phyloP scores from a whole-genome alignment of 75 land plant genomes.

The Pinus albicaulis region DNA sequence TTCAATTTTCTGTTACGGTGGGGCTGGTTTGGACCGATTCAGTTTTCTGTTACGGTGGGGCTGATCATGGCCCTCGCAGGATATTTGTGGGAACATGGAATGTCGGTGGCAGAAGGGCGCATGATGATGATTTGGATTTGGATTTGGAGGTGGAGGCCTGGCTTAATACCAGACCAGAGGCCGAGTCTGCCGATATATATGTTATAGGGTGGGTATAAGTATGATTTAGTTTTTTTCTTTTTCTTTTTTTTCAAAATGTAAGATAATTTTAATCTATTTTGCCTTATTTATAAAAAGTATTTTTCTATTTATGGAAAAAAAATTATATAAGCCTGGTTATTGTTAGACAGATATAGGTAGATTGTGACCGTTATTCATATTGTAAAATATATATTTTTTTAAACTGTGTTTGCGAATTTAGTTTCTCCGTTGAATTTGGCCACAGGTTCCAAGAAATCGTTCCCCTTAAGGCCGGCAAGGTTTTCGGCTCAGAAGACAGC shows the following conservation, averaged over 20 bases:
- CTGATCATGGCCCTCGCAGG: constrained; percentile 16
- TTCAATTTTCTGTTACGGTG: too few species aligned
- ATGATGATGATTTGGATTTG: constrained; percentile 33
- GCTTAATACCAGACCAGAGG: constrained; percentile 26
- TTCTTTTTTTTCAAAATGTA: too few species aligned
- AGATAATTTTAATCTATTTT: too few species aligned
- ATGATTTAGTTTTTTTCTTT: too few species aligned
- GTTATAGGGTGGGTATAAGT: too few species aligned
- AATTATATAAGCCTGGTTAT: too few species aligned
- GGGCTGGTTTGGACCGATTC: background rate
- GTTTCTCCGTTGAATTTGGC: background rate
- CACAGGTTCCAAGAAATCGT: constrained; percentile 88
- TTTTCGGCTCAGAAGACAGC: constrained; percentile 69
- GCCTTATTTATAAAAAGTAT: too few species aligned
- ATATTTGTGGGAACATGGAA: constrained; percentile 84
- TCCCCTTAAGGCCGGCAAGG: constrained; percentile 79
- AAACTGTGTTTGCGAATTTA: too few species aligned
- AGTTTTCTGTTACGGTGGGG: background rate
- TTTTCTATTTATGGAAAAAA: too few species aligned
- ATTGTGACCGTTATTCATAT: too few species aligned
- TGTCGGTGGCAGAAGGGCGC: constrained; percentile 65
- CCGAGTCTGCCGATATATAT: constrained; percentile 42
- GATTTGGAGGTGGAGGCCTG: constrained; percentile 47
- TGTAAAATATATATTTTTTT: too few species aligned
- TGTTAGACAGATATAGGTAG: too few species aligned